Evolutionary conservation across 2,329 filamentous ascomycete genomes (phyloP), one percentile per base, ranked within the genome.

Genomic region (Fusarium begoniae): DNA sequence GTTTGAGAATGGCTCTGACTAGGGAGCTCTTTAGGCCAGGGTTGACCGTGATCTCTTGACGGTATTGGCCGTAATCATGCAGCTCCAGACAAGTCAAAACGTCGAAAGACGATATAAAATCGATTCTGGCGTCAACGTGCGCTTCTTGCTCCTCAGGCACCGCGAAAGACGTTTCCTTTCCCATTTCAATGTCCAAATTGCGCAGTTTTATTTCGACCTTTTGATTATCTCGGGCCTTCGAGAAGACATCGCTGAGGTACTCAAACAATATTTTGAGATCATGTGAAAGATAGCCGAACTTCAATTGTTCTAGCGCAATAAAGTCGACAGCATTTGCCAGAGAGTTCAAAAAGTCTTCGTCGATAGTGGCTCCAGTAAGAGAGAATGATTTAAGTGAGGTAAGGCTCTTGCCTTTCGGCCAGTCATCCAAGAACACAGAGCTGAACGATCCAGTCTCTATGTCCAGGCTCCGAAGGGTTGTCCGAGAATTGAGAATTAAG

Each of bases 51-150:
- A 47, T 32, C 4, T 32, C 32, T 1, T 22, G 17, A 9, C 38
- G 38, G 48, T 64, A 68, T 18, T 69, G 37, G 2, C 53, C 64
- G 18, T 54, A 66, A 9, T 65, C 58, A 10, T 40, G 8, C 2
- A 78, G 8, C 11, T 41, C 32, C 12, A 77, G 50, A 10, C 26
- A 56, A 3, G 60, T 66, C 26, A 78, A 44, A 1, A 61, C 72
- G 32, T 72, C 41, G 5, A 78, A 78, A 18, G 73, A 72, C 9
- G 69, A 67, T 3, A 78, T 40, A 10, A 77, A 63, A 12, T 41
- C 38, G 18, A 59, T 55, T 17, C 58, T 53, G 8, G 38, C 44
- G 24, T 66, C 51, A 11, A 63, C 17, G 8, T 53, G 24, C 8
- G 43, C 45, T 18, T 28, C 30, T 30, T 41, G 53, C 12, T 64